Evolutionary conservation across 495 filamentous ascomycete species (phyloP), one percentile per base, ranked within the genome.

Genomic region (Tricharina praecox): DNA sequence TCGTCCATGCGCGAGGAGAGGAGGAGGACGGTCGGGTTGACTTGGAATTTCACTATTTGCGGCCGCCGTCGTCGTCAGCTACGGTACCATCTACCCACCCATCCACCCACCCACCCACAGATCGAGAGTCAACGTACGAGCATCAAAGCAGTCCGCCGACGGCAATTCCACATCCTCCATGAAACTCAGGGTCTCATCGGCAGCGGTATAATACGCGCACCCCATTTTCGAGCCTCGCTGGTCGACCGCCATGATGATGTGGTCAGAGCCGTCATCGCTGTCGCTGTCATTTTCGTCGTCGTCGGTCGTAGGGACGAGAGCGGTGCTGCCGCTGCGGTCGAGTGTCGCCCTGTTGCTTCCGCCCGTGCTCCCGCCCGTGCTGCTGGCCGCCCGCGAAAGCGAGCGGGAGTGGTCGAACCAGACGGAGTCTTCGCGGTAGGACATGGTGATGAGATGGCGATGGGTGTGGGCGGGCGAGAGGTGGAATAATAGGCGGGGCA

Each of bases 181-280:
- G 40, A 95, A 64, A 25, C 79, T 81, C 10, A 97, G 63, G 39
- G 67, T 78, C 59, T 85, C 78, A 25, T 93, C 77, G 34, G 72
- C 64, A 2, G 77, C 78, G 18, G 79, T 68, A 62, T 88, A 97
- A 62, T 90, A 93, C 20, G 82, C 78, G 60, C 87, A 96, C 3
- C 90, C 90, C 11, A 96, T 69, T 0, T 73, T 81, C 0, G 73
- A 78, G 11, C 74, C 76, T 45, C 71, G 75, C 57, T 85, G 69
- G 47, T 95, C 83, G 23, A 95, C 67, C 0, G 83, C 86, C 73
- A 86, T 84, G 48, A 96, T 76, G 25, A 90, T 67, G 61, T 93
- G 85, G 50, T 76, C 73, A 19, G 81, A 60, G 0, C 68, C 68
- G 50, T 93, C 83, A 3, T 66, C 66, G 28, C 7, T 13, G 28